A percentile compares a stretch with the other conserved stretches of the same genome.
These are phyloP conservation scores for Saturnispora silvae DNA, from an alignment of 805 yeast genomes.

Conservation along the genomic window DNA sequence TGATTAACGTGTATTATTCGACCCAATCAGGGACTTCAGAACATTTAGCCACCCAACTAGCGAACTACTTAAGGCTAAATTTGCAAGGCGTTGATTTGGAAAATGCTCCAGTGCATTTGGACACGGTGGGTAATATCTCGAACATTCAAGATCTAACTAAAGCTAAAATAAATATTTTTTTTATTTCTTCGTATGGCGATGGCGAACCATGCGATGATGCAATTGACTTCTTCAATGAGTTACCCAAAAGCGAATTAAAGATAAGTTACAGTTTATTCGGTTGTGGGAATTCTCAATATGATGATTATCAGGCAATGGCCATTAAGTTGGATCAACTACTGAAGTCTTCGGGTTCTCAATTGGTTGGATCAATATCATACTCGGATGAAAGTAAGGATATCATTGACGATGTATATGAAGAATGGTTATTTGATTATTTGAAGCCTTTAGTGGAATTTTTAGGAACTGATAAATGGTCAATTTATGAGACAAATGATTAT, in stretches of 20 bases:
- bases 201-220: constrained; percentile 96
- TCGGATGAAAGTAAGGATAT: constrained; percentile 91
- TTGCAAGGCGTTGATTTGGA: background rate
- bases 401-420: constrained; percentile 79
- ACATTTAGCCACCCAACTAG: constrained; percentile 47
- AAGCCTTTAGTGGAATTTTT: constrained; percentile 23
- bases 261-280: constrained; percentile 63
- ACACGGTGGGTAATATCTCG: background rate
- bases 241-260: constrained; percentile 22
- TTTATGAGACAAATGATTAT: constrained; percentile 25
- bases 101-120: background rate
- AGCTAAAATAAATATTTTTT: constrained; percentile 31
- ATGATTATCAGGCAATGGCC: constrained; percentile 73
- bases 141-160: background rate
- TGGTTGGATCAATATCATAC: constrained; percentile 60
- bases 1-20: constrained; percentile 49
- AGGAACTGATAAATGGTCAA: background rate
- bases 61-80: constrained; percentile 18
- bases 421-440: constrained; percentile 82
- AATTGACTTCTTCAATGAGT: constrained; percentile 48
- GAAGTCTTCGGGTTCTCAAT: constrained; percentile 49
- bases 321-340: constrained; percentile 41
- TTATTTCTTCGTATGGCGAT: constrained; percentile 89
- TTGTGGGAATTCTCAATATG: constrained; percentile 86
- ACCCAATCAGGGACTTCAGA: constrained; percentile 96